Evolutionary conservation across 371 early-diverging fungal genomes (phyloP).

Genomic region (Lichtheimia ramosa): DNA sequence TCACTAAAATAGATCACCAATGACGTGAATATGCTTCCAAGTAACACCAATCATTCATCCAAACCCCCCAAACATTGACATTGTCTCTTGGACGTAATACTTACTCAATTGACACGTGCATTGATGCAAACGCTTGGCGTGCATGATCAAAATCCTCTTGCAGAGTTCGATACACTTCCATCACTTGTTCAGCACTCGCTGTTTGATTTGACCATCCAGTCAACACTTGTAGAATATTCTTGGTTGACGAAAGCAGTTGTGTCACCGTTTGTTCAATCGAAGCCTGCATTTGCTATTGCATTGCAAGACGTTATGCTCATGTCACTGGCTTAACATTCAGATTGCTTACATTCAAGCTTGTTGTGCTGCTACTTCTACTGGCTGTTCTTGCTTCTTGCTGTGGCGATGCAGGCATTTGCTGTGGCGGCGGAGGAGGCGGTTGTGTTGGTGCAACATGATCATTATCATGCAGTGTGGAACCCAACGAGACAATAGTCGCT

Average conservation of each 20-base stretch:
- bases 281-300: conserved; percentile 30
- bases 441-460: background rate
- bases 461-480: background rate
- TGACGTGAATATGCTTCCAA: background rate
- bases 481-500: conserved; percentile 2
- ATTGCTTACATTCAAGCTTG: background rate
- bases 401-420: background rate
- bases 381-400: conserved; percentile 1
- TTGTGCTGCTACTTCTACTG: background rate
- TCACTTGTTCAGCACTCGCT: conserved; percentile 42
- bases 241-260: conserved; percentile 52
- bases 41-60: background rate
- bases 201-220: conserved; percentile 55
- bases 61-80: background rate
- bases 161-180: conserved; percentile 36
- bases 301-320: background rate
- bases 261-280: conserved; percentile 57
- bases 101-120: conserved; percentile 53
- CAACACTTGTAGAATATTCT: conserved; percentile 53
- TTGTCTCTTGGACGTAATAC: background rate
- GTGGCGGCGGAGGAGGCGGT: background rate
- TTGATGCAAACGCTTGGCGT: conserved; percentile 45
- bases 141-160: conserved; percentile 41
- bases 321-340: background rate
- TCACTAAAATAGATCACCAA: conserved; percentile 32